These are phyloP conservation scores for Cyclospora cayetanensis DNA, from an alignment of 169 alveolate species.

Conservation along the genomic window DNA sequence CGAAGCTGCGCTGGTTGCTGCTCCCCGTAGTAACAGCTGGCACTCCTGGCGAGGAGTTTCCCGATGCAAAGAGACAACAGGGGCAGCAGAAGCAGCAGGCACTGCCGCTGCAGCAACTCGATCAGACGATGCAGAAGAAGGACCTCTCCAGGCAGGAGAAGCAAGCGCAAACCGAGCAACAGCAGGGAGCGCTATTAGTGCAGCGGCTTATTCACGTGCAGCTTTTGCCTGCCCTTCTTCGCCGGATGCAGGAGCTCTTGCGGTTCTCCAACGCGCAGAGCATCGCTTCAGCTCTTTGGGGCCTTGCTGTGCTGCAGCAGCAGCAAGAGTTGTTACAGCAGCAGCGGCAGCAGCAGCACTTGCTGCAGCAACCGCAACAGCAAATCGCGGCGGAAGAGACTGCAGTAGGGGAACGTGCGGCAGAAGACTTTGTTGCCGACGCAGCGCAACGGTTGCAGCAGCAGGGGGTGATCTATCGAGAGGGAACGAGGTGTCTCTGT, in stretches of 20 bases:
- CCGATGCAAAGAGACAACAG: too few relatives aligned
- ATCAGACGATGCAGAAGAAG: too few relatives aligned
- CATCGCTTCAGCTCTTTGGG: slow-evolving; percentile 40
- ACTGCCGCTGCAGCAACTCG: too few relatives aligned
- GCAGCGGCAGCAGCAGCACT: slow-evolving; percentile 33
- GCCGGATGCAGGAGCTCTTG: slow-evolving; percentile 52
- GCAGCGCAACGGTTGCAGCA: slow-evolving; percentile 48
- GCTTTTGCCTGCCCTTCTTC: slow-evolving; percentile 29
- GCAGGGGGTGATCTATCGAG: slow-evolving; percentile 4
- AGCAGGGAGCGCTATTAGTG: slow-evolving; percentile 10
- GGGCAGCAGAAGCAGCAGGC: too few relatives aligned
- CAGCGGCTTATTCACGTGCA: not conserved
- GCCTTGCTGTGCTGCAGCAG: slow-evolving; percentile 58
- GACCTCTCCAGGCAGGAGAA: too few relatives aligned
- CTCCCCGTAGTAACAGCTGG: slow-evolving; percentile 44
- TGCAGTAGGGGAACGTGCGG: not conserved
- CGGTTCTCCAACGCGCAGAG: slow-evolving; percentile 45
- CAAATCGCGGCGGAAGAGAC: not conserved
- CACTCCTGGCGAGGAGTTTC: too few relatives aligned
- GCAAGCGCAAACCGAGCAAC: slow-evolving; percentile 30
- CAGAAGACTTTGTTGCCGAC: slow-evolving; percentile 28
- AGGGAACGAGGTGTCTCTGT: not conserved
- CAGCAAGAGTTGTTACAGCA: slow-evolving; percentile 13
- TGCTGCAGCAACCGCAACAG: not conserved
- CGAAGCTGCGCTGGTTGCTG: slow-evolving; percentile 42